Conservation (phyloP, 805 yeast species). For the Candida chilensis region DNA sequence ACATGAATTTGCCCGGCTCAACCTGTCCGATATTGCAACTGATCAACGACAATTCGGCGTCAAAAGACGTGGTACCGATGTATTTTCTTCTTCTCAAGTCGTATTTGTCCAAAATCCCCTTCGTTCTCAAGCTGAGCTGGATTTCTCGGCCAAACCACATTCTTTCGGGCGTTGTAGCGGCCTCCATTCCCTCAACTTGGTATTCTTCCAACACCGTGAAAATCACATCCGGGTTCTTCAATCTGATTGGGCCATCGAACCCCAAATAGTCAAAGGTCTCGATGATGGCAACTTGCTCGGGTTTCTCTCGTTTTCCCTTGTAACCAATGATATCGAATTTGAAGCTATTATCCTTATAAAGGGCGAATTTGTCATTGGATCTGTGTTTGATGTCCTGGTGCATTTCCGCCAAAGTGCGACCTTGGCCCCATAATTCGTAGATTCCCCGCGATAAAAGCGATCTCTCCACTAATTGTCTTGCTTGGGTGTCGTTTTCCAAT, state of each 20-base stretch:
- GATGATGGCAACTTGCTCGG: constrained; percentile 49
- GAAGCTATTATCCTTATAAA: constrained; percentile 44
- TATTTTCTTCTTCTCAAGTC: constrained; percentile 78
- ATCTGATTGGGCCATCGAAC: constrained; percentile 66
- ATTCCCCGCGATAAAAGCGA: constrained; percentile 67
- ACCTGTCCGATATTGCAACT: constrained; percentile 85
- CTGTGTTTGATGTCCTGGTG: constrained; percentile 38
- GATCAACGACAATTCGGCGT: constrained; percentile 82
- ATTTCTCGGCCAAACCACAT: constrained; percentile 75
- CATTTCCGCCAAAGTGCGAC: constrained; percentile 41
- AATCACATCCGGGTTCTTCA: constrained; percentile 67
- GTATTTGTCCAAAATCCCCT: constrained; percentile 62
- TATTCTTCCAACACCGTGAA: constrained; percentile 76
- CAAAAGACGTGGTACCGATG: constrained; percentile 95
- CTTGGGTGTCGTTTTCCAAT: constrained; percentile 59
- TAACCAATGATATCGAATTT: constrained; percentile 78
- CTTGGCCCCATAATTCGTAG: constrained; percentile 82
- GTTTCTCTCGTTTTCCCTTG: constrained; percentile 41
- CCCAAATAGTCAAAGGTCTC: constrained; percentile 64
- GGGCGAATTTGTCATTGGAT: constrained; percentile 17
- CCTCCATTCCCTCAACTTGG: constrained; percentile 32
- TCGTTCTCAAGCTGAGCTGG: constrained; percentile 49
- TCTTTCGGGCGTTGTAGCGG: constrained; percentile 39
- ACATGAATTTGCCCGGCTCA: constrained; percentile 52
- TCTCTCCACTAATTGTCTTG: constrained; percentile 52